Conservation (phyloP, 2,329 filamentous ascomycete genomes). For the Sordariomycetes sp. region DNA sequence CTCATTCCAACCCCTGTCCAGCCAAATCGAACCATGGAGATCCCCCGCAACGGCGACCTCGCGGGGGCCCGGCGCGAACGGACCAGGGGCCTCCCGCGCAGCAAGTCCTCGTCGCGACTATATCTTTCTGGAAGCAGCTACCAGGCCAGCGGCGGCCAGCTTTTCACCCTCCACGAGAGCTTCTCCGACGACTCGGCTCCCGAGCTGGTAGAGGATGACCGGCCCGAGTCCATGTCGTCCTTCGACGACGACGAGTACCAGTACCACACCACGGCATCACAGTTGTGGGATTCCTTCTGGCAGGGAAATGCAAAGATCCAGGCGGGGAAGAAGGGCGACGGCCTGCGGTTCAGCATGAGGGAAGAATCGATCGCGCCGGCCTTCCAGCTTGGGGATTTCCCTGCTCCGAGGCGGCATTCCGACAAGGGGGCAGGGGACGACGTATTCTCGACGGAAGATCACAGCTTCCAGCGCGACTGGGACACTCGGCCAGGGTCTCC, state of each 20-base stretch:
- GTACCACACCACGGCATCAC: slow-evolving; percentile 30
- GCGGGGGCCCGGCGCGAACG: background rate
- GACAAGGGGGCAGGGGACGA: background rate
- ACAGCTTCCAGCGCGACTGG: background rate
- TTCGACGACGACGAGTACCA: slow-evolving; percentile 36
- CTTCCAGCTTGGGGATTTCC: background rate
- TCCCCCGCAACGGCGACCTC: background rate
- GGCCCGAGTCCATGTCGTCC: slow-evolving; percentile 2
- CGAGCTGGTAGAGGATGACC: slow-evolving; percentile 4
- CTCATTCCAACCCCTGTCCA: background rate
- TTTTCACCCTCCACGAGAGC: background rate
- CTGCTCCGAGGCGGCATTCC: background rate
- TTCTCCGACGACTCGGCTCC: slow-evolving; percentile 5
- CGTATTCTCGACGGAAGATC: background rate
- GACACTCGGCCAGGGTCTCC: background rate
- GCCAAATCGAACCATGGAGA: background rate
- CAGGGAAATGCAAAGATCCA: background rate
- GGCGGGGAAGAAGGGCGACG: background rate
- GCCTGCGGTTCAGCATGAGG: background rate
- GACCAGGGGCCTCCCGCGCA: background rate
- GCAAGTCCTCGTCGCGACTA: background rate
- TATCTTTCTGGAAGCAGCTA: background rate
- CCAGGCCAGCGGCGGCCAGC: background rate
- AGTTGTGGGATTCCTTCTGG: slow-evolving; percentile 45
- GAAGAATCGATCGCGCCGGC: background rate